phyloP scores from a whole-genome alignment of 1,284 basidiomycete species.

The Rhodotorula sp. region DNA sequence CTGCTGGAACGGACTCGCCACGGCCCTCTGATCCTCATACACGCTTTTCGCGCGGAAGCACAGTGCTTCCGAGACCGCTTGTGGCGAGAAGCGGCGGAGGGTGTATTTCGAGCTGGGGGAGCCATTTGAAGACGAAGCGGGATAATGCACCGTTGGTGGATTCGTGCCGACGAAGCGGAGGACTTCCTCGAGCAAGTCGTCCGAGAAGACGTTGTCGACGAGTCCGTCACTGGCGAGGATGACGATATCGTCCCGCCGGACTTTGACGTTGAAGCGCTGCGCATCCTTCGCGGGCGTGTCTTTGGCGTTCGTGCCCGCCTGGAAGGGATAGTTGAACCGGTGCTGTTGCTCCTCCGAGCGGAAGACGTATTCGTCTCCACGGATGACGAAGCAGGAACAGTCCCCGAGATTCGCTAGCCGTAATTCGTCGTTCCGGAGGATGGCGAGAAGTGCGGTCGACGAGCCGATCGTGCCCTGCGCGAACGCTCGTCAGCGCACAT shows the following conservation, averaged over 20 bases:
- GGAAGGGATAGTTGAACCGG: slow-evolving; percentile 87
- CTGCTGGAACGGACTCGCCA: slow-evolving; percentile 56
- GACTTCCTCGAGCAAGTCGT: slow-evolving; percentile 88
- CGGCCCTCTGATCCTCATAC: slow-evolving; percentile 53
- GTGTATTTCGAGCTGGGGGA: slow-evolving; percentile 12
- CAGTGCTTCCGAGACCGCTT: slow-evolving; percentile 56
- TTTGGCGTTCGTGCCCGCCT: slow-evolving; percentile 73
- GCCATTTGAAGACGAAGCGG: slow-evolving; percentile 5
- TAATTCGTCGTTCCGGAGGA: slow-evolving; percentile 68
- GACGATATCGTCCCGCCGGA: slow-evolving; percentile 73
- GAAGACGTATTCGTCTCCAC: slow-evolving; percentile 59
- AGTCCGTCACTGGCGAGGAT: slow-evolving; percentile 87
- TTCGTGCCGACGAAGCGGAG: slow-evolving; percentile 20
- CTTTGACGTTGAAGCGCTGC: slow-evolving; percentile 68
- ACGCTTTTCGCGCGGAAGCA: slow-evolving; percentile 54
- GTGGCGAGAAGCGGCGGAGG: slow-evolving; percentile 52
- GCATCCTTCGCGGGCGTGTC: slow-evolving; percentile 70
- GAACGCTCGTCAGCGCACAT: background rate
- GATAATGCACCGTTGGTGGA: slow-evolving; percentile 5
- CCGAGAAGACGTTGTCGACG: slow-evolving; percentile 92
- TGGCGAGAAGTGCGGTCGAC: slow-evolving; percentile 57
- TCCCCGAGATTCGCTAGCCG: slow-evolving; percentile 90
- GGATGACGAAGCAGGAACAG: slow-evolving; percentile 59
- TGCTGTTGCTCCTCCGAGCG: slow-evolving; percentile 93
- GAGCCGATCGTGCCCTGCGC: slow-evolving; percentile 56